Conservation (phyloP, 192 early-diverging fungal species). For the Entomortierella beljakovae region DNA sequence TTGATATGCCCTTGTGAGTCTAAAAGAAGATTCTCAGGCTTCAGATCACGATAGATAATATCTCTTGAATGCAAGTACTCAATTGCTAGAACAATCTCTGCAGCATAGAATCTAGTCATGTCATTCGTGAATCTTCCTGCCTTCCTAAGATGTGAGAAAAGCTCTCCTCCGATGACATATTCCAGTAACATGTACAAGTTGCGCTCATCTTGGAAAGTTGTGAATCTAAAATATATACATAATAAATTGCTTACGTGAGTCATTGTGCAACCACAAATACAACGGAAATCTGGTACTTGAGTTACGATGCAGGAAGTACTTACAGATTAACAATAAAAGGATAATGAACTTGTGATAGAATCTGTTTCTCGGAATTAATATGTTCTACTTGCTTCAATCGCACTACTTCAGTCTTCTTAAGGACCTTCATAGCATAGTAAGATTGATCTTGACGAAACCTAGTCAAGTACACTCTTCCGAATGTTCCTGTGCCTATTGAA, state of each 20-base stretch:
- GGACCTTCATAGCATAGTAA: constrained; percentile 89
- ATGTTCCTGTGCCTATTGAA: constrained; percentile 93
- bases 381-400: constrained; percentile 89
- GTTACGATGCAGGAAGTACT: too few relatives aligned
- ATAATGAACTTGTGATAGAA: constrained; percentile 75
- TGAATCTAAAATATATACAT: constrained; percentile 67
- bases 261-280: background rate
- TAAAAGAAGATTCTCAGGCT: constrained; percentile 91
- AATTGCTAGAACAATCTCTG: constrained; percentile 95
- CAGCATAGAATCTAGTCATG: constrained; percentile 95
- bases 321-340: constrained; percentile 90
- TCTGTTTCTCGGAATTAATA: constrained; percentile 86
- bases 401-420: constrained; percentile 86
- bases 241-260: background rate
- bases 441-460: constrained; percentile 75
- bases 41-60: constrained; percentile 97
- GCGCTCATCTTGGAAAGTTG: constrained; percentile 95
- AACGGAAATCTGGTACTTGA: too few relatives aligned
- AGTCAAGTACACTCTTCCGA: constrained; percentile 94
- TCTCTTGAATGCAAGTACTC: constrained; percentile 93
- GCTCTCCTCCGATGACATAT: constrained; percentile 96
- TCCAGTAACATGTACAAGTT: constrained; percentile 97
- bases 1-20: constrained; percentile 94
- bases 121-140: constrained; percentile 95
- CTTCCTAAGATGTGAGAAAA: constrained; percentile 94